Evolutionary conservation across 2,329 filamentous ascomycete species (phyloP), one percentile per base, ranked within the genome.

Genomic region (Sporothrix protearum): DNA sequence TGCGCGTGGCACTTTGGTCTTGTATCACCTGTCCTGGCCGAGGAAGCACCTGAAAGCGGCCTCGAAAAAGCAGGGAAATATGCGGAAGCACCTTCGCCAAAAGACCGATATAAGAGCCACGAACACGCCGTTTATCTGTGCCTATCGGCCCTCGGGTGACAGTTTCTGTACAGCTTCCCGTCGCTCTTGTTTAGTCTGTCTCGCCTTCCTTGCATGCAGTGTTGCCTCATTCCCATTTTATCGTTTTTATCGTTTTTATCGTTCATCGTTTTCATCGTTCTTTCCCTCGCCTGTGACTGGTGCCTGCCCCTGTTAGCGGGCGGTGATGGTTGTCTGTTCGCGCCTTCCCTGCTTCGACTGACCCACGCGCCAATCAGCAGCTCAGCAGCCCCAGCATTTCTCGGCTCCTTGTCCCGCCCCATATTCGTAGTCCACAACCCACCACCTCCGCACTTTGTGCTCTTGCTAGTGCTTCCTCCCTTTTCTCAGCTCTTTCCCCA

Each of bases 301-400:
- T 68, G 45, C 64, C 47, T 68, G 19, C 63, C 45, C 22, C 10
- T 36, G 25, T 51, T 36, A 51, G 25, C 64, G 47, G 45, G 12
- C 33, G 59, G 36, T 63, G 59, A 25, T 51, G 28, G 30, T 16
- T 68, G 45, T 25, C 42, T 42, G 59, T 63, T 42, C 12, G 47
- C 49, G 12, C 49, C 39, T 69, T 55, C 67, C 36, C 42, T 59
- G 51, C 49, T 47, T 59, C 3, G 19, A 53, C 57, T 14, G 45
- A 36, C 28, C 33, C 8, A 36, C 33, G 33, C 67, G 36, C 49
- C 67, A 51, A 67, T 67, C 64, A 51, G 19, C n/a, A n/a, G n/a
- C 42, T 67, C 63, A 67, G 19, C 45, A 53, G 64, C 63, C 70
- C 59, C 69, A 61, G 51, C 51, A 22, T 68, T 68, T 42, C 70